A percentile compares a stretch with the other conserved stretches of the same genome.
Conservation (phyloP, 2,329 filamentous ascomycete species). For the Dendrostoma leiphaemia region DNA sequence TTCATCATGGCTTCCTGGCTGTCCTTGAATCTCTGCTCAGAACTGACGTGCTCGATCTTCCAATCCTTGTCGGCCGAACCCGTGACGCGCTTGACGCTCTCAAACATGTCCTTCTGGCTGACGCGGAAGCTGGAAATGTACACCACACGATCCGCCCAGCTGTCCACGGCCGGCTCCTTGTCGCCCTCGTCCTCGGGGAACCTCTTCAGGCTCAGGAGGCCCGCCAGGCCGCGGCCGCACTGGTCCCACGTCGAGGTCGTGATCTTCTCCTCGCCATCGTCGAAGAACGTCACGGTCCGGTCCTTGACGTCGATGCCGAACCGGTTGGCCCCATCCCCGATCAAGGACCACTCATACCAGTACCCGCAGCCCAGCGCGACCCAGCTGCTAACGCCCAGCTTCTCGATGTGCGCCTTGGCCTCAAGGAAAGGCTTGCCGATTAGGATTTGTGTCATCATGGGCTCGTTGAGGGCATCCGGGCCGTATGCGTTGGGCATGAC, state of each 20-base stretch:
- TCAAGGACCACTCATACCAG: conserved; percentile 53
- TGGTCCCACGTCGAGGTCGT: conserved; percentile 58
- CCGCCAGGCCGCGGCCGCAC: conserved; percentile 51
- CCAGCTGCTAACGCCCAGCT: conserved; percentile 39
- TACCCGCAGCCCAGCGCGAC: conserved; percentile 45
- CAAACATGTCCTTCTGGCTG: conserved; percentile 63
- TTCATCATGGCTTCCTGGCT: conserved; percentile 43
- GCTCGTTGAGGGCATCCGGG: conserved; percentile 36
- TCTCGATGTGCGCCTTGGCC: conserved; percentile 36
- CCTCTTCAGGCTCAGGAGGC: conserved; percentile 41
- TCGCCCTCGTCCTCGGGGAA: conserved; percentile 38
- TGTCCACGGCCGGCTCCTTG: conserved; percentile 35
- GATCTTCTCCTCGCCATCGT: conserved; percentile 55
- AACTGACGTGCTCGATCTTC: conserved; percentile 47
- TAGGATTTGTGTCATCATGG: conserved; percentile 34
- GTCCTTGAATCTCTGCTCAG: conserved; percentile 44
- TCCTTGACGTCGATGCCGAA: conserved; percentile 51
- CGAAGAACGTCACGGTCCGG: conserved; percentile 42
- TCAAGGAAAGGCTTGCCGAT: conserved; percentile 24
- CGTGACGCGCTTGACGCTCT: conserved; percentile 54
- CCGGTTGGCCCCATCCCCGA: conserved; percentile 24
- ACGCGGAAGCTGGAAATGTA: conserved; percentile 55
- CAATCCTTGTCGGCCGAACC: conserved; percentile 57
- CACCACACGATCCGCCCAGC: conserved; percentile 46
- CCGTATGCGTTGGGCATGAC: conserved; percentile 54